Evolutionary conservation across 441 rosid genomes (phyloP).

Genomic region (Euphorbia schlechtendalii): DNA sequence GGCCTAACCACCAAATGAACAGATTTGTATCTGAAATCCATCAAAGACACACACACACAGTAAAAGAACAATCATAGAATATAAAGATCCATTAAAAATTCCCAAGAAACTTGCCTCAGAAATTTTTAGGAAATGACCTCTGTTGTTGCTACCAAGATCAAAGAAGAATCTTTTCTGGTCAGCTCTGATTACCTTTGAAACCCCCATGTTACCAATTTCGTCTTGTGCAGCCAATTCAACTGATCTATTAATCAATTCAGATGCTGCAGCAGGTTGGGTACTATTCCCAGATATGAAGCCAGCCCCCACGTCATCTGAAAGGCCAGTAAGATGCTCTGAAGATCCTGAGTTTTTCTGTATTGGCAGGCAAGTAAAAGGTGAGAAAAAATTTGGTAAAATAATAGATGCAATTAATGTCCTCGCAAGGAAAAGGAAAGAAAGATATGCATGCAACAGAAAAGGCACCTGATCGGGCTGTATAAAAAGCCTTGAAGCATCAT

Average conservation of each 20-base stretch:
- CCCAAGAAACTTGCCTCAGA: slow-evolving; percentile 61
- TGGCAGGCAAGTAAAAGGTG: slow-evolving; percentile 15
- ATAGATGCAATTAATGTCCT: too few species aligned
- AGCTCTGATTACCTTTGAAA: slow-evolving; percentile 84
- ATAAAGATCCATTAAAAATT: background rate
- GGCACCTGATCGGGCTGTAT: slow-evolving; percentile 66
- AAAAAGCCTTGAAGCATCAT: slow-evolving; percentile 76
- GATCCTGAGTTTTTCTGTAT: slow-evolving; percentile 65
- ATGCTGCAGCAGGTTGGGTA: slow-evolving; percentile 55
- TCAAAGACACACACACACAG: background rate
- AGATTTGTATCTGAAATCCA: background rate
- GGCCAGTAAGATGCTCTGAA: slow-evolving; percentile 72
- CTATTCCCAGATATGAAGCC: slow-evolving; percentile 94
- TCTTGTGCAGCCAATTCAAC: slow-evolving; percentile 65
- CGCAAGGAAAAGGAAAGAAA: slow-evolving; percentile 4
- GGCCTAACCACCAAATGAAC: background rate
- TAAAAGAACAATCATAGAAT: background rate
- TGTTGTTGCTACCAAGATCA: slow-evolving; percentile 91
- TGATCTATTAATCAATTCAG: slow-evolving; percentile 64
- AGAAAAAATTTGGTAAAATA: slow-evolving; percentile 8
- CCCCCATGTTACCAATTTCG: slow-evolving; percentile 54
- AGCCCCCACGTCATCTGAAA: slow-evolving; percentile 97
- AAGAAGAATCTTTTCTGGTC: slow-evolving; percentile 96
- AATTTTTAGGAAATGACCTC: slow-evolving; percentile 91
- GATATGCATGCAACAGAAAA: slow-evolving; percentile 10